A percentile compares a stretch with the other conserved stretches of the same genome.
Evolutionary conservation across 495 filamentous ascomycete species (phyloP).

Genomic region (Xylaria venustula): DNA sequence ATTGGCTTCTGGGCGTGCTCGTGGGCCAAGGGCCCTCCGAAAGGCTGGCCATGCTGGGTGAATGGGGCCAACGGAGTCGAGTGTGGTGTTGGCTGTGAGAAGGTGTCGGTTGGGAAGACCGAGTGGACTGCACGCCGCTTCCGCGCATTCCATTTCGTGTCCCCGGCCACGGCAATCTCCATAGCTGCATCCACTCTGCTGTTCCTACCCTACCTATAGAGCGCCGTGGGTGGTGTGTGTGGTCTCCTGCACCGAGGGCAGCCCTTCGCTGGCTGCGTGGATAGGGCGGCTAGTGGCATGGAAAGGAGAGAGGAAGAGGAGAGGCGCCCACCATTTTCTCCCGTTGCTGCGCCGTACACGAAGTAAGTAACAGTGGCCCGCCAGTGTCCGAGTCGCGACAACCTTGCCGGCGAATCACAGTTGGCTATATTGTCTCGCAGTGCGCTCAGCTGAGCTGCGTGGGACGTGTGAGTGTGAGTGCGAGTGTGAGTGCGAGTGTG

Average conservation of each 20-base stretch:
- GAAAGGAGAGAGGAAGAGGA: background rate
- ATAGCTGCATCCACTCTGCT: too few relatives aligned
- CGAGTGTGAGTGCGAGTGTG: background rate
- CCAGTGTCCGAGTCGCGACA: background rate
- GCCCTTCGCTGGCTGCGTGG: background rate
- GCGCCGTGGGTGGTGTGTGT: background rate
- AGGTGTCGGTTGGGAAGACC: slow-evolving; percentile 46
- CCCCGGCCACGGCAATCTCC: slow-evolving; percentile 11
- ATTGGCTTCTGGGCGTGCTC: slow-evolving; percentile 1
- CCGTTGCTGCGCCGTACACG: background rate
- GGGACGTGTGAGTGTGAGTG: background rate
- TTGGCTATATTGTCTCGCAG: background rate
- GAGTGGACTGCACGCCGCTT: slow-evolving; percentile 49
- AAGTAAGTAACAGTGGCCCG: background rate
- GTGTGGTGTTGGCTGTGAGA: slow-evolving; percentile 44
- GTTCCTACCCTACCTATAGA: too few relatives aligned
- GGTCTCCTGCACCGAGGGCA: background rate
- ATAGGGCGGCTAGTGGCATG: background rate
- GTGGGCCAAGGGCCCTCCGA: slow-evolving; percentile 33
- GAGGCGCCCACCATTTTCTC: background rate
- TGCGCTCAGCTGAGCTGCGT: background rate
- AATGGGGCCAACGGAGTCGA: slow-evolving; percentile 36
- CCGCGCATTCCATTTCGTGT: slow-evolving; percentile 39
- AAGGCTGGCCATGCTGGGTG: slow-evolving; percentile 35
- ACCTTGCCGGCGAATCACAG: background rate